Conservation (phyloP, 176 grass and related monocot genomes). For the Oropetium thomaeum region DNA sequence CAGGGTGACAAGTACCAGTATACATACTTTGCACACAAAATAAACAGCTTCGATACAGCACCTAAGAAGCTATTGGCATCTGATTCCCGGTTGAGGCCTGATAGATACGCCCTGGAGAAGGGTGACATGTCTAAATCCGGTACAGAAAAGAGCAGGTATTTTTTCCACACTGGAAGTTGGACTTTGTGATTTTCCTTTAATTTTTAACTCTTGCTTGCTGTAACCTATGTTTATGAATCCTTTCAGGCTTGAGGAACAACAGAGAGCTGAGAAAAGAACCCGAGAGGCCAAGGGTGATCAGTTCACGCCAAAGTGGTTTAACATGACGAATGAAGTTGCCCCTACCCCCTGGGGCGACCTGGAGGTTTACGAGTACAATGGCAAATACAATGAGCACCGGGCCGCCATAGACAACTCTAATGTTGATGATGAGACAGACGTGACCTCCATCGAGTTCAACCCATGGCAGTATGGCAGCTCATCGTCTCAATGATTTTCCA, state of each 20-base stretch:
- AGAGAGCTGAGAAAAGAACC: slow-evolving; percentile 83
- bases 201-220: neutral
- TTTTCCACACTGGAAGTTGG: neutral
- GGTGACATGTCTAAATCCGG: slow-evolving; percentile 90
- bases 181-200: neutral
- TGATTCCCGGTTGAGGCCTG: slow-evolving; percentile 84
- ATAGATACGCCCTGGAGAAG: slow-evolving; percentile 88
- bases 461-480: slow-evolving; percentile 78
- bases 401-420: slow-evolving; percentile 50
- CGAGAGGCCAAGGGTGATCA: slow-evolving; percentile 64
- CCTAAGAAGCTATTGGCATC: slow-evolving; percentile 82
- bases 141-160: slow-evolving; percentile 78
- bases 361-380: slow-evolving; percentile 90
- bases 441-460: slow-evolving; percentile 62
- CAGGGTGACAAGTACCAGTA: slow-evolving; percentile 84
- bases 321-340: slow-evolving; percentile 45
- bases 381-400: slow-evolving; percentile 69
- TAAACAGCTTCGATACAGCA: slow-evolving; percentile 89
- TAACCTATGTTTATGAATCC: neutral
- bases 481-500: slow-evolving; percentile 38
- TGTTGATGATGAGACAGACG: slow-evolving; percentile 27
- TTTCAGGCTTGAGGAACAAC: slow-evolving; percentile 84
- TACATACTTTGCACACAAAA: slow-evolving; percentile 85
- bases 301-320: slow-evolving; percentile 88
- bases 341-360: slow-evolving; percentile 87